Conservation (phyloP, 2,329 filamentous ascomycete genomes). For the Apiospora kogelbergensis region DNA sequence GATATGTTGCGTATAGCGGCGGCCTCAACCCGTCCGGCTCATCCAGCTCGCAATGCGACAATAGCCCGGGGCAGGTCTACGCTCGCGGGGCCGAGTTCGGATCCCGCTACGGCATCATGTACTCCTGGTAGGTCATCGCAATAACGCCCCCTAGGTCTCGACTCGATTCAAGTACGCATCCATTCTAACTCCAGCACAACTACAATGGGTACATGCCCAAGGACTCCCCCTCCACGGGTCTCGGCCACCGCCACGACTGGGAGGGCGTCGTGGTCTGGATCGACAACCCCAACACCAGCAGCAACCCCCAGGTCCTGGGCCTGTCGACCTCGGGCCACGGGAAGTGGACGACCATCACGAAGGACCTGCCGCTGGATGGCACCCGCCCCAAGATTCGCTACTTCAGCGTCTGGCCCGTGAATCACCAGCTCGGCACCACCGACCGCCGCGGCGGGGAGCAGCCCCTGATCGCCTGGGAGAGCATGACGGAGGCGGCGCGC, state of each 20-base stretch:
- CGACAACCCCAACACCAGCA: constrained; percentile 21
- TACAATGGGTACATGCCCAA: constrained; percentile 38
- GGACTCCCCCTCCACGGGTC: constrained; percentile 35
- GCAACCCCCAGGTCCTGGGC: constrained; percentile 27
- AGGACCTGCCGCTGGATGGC: constrained; percentile 24
- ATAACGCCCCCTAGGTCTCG: too few relatives aligned
- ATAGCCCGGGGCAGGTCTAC: constrained; percentile 35
- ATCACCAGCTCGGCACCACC: constrained; percentile 38
- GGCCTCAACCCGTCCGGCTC: constrained; percentile 29
- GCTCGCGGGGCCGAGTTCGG: constrained; percentile 27
- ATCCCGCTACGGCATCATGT: constrained; percentile 32
- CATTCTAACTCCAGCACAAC: constrained; percentile 10
- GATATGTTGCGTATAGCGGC: constrained; percentile 18
- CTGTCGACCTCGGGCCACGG: constrained; percentile 35
- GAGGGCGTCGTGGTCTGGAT: constrained; percentile 36
- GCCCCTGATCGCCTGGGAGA: constrained; percentile 42
- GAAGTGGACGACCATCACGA: constrained; percentile 26
- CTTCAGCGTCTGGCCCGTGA: constrained; percentile 28
- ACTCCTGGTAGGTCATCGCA: constrained; percentile 25
- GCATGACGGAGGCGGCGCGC: constrained; percentile 31
- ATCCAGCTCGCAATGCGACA: constrained; percentile 27
- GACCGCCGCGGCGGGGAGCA: constrained; percentile 34
- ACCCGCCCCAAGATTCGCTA: constrained; percentile 32
- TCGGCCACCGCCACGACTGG: constrained; percentile 39
- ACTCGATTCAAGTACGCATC: too few relatives aligned